A percentile compares a stretch with the other conserved stretches of the same genome.
Conservation (phyloP, 495 filamentous ascomycete genomes). For the Emericellopsis terricola region DNA sequence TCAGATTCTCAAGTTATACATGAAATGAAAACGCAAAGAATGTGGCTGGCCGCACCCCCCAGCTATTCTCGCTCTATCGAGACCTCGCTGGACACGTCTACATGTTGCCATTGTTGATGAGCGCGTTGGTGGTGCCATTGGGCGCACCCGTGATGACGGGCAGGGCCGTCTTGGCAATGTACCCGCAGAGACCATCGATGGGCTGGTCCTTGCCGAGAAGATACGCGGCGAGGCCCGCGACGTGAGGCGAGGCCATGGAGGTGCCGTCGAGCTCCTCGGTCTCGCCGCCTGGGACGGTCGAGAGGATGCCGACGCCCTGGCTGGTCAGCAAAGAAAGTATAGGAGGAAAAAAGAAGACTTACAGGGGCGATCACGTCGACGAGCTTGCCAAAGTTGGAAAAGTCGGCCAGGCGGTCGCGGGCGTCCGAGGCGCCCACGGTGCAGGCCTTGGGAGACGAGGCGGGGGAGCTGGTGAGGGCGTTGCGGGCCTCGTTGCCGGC, state of each 20-base stretch:
- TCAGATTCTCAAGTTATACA: too few species aligned
- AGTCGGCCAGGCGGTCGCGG: conserved; percentile 28
- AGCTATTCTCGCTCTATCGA: not conserved
- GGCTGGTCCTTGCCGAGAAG: conserved; percentile 28
- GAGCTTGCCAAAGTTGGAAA: conserved; percentile 41
- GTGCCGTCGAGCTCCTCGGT: conserved; percentile 35
- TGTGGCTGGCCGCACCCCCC: too few species aligned
- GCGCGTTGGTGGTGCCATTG: conserved; percentile 24
- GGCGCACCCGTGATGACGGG: conserved; percentile 17
- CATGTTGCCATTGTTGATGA: conserved; percentile 29
- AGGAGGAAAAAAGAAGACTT: too few species aligned
- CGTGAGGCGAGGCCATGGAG: conserved; percentile 39
- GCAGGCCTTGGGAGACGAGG: conserved; percentile 32
- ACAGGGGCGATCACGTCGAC: conserved; percentile 40
- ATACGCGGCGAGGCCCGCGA: conserved; percentile 40
- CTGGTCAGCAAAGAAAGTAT: too few species aligned
- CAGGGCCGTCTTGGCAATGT: conserved; percentile 24
- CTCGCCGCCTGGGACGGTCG: conserved; percentile 21
- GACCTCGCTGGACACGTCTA: not conserved
- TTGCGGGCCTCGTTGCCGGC: conserved; percentile 46
- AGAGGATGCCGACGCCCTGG: conserved; percentile 32
- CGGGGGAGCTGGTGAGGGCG: conserved; percentile 36
- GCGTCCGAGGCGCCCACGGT: conserved; percentile 42
- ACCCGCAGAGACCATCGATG: conserved; percentile 15
- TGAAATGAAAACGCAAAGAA: too few species aligned